Evolutionary conservation across 192 early-diverging fungal genomes (phyloP), one percentile per base, ranked within the genome.

Genomic region (Rhizoclosmatium globosum): DNA sequence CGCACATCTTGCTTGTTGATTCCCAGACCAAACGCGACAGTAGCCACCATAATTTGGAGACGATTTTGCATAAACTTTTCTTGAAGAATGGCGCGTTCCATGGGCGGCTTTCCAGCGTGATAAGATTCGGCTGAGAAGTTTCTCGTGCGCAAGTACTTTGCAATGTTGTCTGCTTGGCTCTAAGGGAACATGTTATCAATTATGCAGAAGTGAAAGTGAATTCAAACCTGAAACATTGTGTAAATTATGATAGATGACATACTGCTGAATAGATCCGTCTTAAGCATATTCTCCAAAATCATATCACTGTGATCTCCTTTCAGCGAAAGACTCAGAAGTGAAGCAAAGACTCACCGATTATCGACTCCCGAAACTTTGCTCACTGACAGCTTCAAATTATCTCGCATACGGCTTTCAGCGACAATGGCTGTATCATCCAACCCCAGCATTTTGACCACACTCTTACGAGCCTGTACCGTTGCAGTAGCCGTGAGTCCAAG

Each of bases 1-100:
- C 95, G 93, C 17, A 98, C 95, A 65, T 96, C 91, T 7, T 91
- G 79, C 82, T 97, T 97, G 85, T 98, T 94, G 50, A 97, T 94
- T 17, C 97, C 97, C 92, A 98, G 92, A 3, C 97, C 96, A 85
- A 98, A 98, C 0, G 96, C 96, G 23, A 97, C 89, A 0, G 96
- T 98, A 1, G 95, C 95, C 0, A 94, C 94, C 76, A 98, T 92
- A 44, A 98, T 89, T 58, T 91, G 82, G 1, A 93, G 69, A 19
- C 77, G 65, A 38, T 84, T 84, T 44, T 74, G 48, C 89, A 94
- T 89, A 79, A 95, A 96, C 11, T 87, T 85, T 0, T 81, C 56
- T 84, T 96, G 95, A 1, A 94, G 86, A 13, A 85, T 68, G 4
- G 87, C 76, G 9, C 94, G 89, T 47, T 93, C 90, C 2, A 82